phyloP scores from a whole-genome alignment of 2,329 filamentous ascomycete species.

The Septoria linicola region DNA sequence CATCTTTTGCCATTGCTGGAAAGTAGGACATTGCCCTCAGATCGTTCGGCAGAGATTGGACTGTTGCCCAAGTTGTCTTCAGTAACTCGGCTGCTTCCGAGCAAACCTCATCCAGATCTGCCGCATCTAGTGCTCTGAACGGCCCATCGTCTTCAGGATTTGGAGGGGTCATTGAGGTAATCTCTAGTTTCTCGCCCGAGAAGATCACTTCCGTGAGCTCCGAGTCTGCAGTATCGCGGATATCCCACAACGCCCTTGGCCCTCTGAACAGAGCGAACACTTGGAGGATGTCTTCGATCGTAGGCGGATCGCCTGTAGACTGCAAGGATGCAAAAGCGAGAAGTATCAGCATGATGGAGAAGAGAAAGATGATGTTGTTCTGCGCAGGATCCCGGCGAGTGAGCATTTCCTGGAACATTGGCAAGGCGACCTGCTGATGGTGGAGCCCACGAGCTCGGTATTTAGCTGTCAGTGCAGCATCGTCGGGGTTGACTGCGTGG shows the following conservation, averaged over 20 bases:
- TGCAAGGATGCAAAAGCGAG: conserved; percentile 31
- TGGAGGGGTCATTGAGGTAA: conserved; percentile 3
- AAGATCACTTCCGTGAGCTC: conserved; percentile 23
- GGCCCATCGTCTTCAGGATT: not conserved
- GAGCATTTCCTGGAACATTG: conserved; percentile 30
- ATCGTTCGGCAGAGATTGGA: conserved; percentile 16
- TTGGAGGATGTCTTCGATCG: conserved; percentile 30
- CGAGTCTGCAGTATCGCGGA: conserved; percentile 12
- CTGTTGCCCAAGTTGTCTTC: conserved; percentile 13
- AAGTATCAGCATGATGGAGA: conserved; percentile 31
- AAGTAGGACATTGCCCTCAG: conserved; percentile 28
- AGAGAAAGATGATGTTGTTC: conserved; percentile 28
- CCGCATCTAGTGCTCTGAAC: conserved; percentile 4
- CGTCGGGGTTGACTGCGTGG: conserved; percentile 2
- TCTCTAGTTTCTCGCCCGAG: conserved; percentile 10
- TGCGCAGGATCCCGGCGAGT: conserved; percentile 10
- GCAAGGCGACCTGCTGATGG: conserved; percentile 32
- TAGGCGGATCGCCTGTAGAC: conserved; percentile 22
- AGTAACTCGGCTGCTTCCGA: conserved; percentile 15
- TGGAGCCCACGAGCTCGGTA: conserved; percentile 32
- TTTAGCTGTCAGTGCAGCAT: conserved; percentile 13
- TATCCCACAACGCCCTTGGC: conserved; percentile 25
- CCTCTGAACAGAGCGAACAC: conserved; percentile 31
- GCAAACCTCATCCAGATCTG: conserved; percentile 14
- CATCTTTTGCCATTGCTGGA: conserved; percentile 29